Conservation (phyloP, 768 basidiomycete genomes). For the Mycena albidolilacea region DNA sequence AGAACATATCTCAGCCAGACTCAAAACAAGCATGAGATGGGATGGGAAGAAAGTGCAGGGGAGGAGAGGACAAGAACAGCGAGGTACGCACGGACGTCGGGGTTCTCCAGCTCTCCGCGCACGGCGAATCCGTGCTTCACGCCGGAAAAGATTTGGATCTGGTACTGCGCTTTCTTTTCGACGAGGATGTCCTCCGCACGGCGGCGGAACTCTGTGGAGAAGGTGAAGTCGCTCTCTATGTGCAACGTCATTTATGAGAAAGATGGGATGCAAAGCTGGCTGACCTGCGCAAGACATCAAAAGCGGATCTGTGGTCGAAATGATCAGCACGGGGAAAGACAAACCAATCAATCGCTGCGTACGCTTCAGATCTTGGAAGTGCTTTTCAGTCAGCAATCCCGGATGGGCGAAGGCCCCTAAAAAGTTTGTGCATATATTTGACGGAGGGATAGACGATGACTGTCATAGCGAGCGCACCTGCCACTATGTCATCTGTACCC, state of each 20-base stretch:
- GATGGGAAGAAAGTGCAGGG: too few species aligned
- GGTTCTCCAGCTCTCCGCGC: conserved; percentile 58
- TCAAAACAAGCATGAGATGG: not conserved
- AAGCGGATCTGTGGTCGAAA: conserved; percentile 59
- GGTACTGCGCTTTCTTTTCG: conserved; percentile 65
- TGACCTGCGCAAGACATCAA: conserved; percentile 70
- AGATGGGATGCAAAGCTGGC: not conserved
- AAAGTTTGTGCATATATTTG: not conserved
- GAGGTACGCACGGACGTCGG: conserved; percentile 45
- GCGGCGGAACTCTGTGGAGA: conserved; percentile 66
- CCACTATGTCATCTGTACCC: conserved; percentile 61
- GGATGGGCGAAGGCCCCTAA: conserved; percentile 75
- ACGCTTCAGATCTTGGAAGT: conserved; percentile 66
- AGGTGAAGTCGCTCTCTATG: conserved; percentile 69
- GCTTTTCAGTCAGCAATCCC: conserved; percentile 60
- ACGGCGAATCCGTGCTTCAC: conserved; percentile 65
- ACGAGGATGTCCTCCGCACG: conserved; percentile 70
- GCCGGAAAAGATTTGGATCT: conserved; percentile 71
- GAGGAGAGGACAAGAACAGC: too few species aligned
- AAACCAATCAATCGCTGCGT: conserved; percentile 30
- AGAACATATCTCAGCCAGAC: not conserved
- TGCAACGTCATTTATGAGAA: not conserved
- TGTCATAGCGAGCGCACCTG: conserved; percentile 52
- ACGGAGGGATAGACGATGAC: not conserved
- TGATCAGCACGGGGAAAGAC: not conserved